Evolutionary conservation across 805 yeast species (phyloP).

Genomic region (Candida alai): DNA sequence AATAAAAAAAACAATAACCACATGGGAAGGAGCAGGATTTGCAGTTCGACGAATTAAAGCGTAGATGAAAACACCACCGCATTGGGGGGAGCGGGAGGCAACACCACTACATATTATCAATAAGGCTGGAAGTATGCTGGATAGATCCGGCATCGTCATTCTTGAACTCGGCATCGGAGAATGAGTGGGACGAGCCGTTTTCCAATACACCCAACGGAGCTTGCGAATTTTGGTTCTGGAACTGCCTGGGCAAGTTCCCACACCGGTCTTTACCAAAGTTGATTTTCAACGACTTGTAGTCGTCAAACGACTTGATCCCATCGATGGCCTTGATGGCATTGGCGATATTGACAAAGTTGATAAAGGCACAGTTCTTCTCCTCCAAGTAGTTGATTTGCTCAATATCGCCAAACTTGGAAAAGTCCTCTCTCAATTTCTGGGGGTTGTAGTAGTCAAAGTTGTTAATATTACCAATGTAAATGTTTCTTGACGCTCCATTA

Average conservation of each 20-base stretch:
- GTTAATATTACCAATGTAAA: constrained; percentile 73
- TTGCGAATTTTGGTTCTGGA: constrained; percentile 30
- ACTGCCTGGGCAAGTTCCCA: constrained; percentile 87
- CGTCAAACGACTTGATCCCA: constrained; percentile 74
- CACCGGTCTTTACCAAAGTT: constrained; percentile 95
- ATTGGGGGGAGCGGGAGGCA: too few relatives aligned
- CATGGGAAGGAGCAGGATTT: background rate
- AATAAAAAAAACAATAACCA: too few relatives aligned
- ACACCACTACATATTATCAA: constrained; percentile 1
- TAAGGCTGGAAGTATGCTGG: constrained; percentile 3
- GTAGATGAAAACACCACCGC: too few relatives aligned
- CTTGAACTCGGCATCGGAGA: constrained; percentile 4
- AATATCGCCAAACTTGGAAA: constrained; percentile 83
- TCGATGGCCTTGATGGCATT: constrained; percentile 91
- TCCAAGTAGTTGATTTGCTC: constrained; percentile 89
- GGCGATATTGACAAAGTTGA: constrained; percentile 86
- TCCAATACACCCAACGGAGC: constrained; percentile 7
- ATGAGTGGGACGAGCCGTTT: constrained; percentile 8
- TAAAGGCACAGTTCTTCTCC: constrained; percentile 85
- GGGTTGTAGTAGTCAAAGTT: constrained; percentile 50
- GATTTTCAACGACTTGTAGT: constrained; percentile 64
- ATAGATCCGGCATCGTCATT: background rate
- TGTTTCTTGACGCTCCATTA: constrained; percentile 91
- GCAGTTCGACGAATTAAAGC: too few relatives aligned
- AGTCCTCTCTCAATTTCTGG: constrained; percentile 63